Conservation (phyloP, 2,329 filamentous ascomycete species). For the Helotiales sp. region DNA sequence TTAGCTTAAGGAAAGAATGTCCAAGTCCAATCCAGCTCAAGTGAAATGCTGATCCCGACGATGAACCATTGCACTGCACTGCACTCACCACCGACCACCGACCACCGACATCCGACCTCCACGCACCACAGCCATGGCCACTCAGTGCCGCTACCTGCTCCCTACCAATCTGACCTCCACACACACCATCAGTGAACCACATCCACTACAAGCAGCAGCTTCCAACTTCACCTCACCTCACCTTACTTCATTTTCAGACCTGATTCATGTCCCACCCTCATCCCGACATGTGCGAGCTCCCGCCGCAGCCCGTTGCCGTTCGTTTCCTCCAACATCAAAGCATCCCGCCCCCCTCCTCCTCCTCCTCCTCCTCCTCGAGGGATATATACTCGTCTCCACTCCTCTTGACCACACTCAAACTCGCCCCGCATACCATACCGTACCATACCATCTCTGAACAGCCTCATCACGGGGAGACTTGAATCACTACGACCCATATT, state of each 20-base stretch:
- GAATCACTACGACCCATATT: constrained; percentile 8
- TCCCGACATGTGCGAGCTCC: constrained; percentile 8
- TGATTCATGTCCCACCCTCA: neutral
- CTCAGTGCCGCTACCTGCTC: neutral
- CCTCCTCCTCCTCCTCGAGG: neutral
- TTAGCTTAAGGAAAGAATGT: neutral
- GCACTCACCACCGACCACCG: too few species aligned
- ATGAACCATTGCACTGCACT: neutral
- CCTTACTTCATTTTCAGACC: neutral
- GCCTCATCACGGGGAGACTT: constrained; percentile 7
- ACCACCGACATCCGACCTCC: too few species aligned
- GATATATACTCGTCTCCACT: constrained; percentile 15
- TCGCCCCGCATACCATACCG: constrained; percentile 13
- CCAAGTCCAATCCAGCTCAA: neutral
- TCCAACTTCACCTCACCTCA: neutral
- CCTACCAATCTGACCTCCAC: neutral
- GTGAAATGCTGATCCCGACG: neutral
- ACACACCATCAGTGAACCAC: neutral
- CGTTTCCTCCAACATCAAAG: neutral
- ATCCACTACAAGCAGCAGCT: neutral
- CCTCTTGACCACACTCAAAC: neutral
- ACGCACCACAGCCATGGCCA: neutral
- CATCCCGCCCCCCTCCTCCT: neutral
- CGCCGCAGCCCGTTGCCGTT: neutral
- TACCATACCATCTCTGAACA: constrained; percentile 9